phyloP scores from a whole-genome alignment of 768 basidiomycete species.

The Mycena rebaudengoi region DNA sequence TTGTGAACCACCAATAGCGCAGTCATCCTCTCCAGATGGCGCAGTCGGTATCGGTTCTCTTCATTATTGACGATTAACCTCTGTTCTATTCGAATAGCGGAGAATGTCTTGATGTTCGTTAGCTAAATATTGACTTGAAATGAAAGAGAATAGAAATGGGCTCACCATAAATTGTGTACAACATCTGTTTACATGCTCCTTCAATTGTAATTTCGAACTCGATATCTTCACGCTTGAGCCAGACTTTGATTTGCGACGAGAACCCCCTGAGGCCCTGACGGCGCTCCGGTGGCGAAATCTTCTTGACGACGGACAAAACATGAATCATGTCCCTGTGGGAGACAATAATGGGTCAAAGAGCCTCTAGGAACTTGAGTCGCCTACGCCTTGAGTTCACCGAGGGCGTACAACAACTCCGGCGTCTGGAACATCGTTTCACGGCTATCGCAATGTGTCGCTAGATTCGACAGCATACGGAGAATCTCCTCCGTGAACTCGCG shows the following conservation, averaged over 20 bases:
- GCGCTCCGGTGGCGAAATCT: background rate
- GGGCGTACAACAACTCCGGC: constrained; percentile 6
- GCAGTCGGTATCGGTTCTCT: constrained; percentile 11
- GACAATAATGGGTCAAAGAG: too few species aligned
- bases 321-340: constrained; percentile 12
- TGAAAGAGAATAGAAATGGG: background rate
- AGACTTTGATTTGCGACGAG: constrained; percentile 6
- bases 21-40: constrained; percentile 11
- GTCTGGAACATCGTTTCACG: background rate
- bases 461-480: background rate
- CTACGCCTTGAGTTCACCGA: constrained; percentile 12
- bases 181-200: constrained; percentile 18
- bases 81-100: constrained; percentile 17
- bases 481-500: constrained; percentile 12
- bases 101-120: constrained; percentile 6
- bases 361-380: background rate
- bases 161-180: constrained; percentile 10
- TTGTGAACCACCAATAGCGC: constrained; percentile 5
- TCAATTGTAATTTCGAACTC: constrained; percentile 9
- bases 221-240: constrained; percentile 20
- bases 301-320: background rate
- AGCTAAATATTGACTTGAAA: background rate
- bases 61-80: constrained; percentile 3
- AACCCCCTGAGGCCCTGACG: background rate
- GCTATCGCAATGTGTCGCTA: background rate